These are phyloP conservation scores for Zygoascus sp. DNA, from an alignment of 1,139 yeast genomes.

Conservation along the genomic window DNA sequence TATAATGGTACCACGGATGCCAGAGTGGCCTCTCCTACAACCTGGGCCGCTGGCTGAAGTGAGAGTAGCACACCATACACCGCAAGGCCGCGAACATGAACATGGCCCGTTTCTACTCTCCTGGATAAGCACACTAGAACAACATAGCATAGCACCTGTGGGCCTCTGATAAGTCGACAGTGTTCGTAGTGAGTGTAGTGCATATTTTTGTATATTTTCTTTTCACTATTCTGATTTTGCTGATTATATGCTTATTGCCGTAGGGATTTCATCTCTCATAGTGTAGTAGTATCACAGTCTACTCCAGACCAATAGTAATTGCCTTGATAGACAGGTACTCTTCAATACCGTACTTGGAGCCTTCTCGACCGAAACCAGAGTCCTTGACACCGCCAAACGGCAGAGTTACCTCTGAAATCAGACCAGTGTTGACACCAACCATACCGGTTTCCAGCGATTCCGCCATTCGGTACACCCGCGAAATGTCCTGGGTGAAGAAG, in stretches of 20 bases:
- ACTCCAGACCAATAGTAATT: slow-evolving; percentile 34
- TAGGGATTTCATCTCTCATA: too few relatives aligned
- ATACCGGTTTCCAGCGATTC: slow-evolving; percentile 70
- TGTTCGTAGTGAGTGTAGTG: too few relatives aligned
- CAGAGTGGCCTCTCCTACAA: background rate
- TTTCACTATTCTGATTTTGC: too few relatives aligned
- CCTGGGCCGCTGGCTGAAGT: background rate
- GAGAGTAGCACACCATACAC: background rate
- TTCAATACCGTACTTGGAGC: slow-evolving; percentile 65
- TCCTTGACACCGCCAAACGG: slow-evolving; percentile 79
- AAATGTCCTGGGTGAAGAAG: slow-evolving; percentile 61
- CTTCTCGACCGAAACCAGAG: slow-evolving; percentile 78
- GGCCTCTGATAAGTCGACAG: too few relatives aligned
- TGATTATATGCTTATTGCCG: too few relatives aligned
- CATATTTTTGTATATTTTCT: too few relatives aligned
- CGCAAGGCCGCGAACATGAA: background rate
- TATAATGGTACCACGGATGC: too few relatives aligned
- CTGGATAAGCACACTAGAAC: too few relatives aligned
- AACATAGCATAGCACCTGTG: too few relatives aligned
- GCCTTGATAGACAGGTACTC: slow-evolving; percentile 65
- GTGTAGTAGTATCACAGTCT: too few relatives aligned
- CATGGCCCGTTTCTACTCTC: too few relatives aligned
- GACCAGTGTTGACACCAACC: slow-evolving; percentile 72
- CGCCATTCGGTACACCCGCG: slow-evolving; percentile 58
- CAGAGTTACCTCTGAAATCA: slow-evolving; percentile 60